Conservation (phyloP, 148 eudicot genomes). For the Rhododendron williamsianum region DNA sequence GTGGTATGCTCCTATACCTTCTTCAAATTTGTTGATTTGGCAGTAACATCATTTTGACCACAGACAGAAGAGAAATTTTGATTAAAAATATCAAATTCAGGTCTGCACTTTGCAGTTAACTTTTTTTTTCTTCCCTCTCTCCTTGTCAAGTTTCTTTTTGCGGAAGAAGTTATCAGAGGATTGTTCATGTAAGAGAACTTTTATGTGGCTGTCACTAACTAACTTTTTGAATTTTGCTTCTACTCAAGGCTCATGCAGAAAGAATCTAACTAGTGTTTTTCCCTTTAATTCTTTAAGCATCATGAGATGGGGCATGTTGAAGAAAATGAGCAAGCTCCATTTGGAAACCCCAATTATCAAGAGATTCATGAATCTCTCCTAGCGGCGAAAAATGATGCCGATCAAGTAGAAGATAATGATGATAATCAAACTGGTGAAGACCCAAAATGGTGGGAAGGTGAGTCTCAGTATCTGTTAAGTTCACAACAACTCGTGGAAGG, state of each 20-base stretch:
- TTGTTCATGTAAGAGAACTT: background rate
- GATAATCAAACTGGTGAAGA: slow-evolving; percentile 41
- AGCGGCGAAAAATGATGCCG: slow-evolving; percentile 19
- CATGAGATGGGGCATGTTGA: slow-evolving; percentile 19
- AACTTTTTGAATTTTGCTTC: background rate
- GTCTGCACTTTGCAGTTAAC: background rate
- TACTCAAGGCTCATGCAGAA: background rate
- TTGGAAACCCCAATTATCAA: slow-evolving; percentile 6
- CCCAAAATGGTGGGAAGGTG: slow-evolving; percentile 58
- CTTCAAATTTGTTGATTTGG: background rate
- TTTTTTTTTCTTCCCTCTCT: background rate
- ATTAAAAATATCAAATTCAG: background rate
- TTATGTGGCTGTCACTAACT: background rate
- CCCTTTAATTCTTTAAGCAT: slow-evolving; percentile 2
- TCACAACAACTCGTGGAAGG: slow-evolving; percentile 89
- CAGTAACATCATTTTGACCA: background rate
- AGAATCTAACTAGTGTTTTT: background rate
- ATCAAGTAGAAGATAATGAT: slow-evolving; percentile 22
- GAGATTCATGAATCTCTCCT: slow-evolving; percentile 18
- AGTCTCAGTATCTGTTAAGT: slow-evolving; percentile 51
- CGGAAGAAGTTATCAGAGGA: too few species aligned
- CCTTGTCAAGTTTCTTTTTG: background rate
- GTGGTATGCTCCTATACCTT: background rate
- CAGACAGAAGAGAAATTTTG: background rate
- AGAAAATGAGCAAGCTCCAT: slow-evolving; percentile 26